These are phyloP conservation scores for Gossypium turneri DNA, from an alignment of 345 rosid genomes.

Conservation along the genomic window DNA sequence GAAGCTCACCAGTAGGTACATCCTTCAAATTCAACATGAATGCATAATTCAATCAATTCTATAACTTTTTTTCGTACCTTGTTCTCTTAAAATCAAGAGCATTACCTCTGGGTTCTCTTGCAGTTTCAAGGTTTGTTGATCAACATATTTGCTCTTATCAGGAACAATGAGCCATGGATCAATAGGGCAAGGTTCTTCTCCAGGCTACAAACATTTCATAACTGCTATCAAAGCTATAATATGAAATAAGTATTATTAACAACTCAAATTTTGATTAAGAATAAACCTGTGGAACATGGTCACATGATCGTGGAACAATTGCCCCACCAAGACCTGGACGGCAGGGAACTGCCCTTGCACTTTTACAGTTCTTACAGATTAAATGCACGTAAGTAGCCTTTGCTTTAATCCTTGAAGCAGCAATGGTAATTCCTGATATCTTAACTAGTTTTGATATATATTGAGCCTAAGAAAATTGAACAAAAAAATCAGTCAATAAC, in stretches of 20 bases:
- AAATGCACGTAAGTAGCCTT: constrained; percentile 85
- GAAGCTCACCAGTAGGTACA: constrained; percentile 99
- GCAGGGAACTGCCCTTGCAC: constrained; percentile 68
- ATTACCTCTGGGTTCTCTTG: constrained; percentile 95
- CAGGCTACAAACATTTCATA: constrained; percentile 45
- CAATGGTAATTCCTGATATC: constrained; percentile 86
- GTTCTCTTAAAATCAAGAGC: neutral
- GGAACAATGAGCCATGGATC: constrained; percentile 81
- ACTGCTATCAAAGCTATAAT: neutral
- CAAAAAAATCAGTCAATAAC: neutral
- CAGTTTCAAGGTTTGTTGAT: constrained; percentile 90
- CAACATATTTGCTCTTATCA: constrained; percentile 90
- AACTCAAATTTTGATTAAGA: neutral
- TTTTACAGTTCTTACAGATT: constrained; percentile 84
- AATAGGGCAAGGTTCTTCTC: constrained; percentile 92
- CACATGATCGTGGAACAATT: constrained; percentile 90
- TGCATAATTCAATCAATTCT: neutral
- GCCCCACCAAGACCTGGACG: constrained; percentile 98
- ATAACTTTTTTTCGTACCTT: neutral
- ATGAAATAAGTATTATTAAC: neutral
- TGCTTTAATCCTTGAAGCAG: constrained; percentile 96
- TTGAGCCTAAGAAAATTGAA: constrained; percentile 49
- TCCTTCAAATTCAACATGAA: constrained; percentile 44
- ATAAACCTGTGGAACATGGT: constrained; percentile 81
- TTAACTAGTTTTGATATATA: constrained; percentile 81